A percentile compares a stretch with the other conserved stretches of the same genome.
These are phyloP conservation scores for Pistacia vera DNA, from an alignment of 345 rosid species.

Conservation along the genomic window DNA sequence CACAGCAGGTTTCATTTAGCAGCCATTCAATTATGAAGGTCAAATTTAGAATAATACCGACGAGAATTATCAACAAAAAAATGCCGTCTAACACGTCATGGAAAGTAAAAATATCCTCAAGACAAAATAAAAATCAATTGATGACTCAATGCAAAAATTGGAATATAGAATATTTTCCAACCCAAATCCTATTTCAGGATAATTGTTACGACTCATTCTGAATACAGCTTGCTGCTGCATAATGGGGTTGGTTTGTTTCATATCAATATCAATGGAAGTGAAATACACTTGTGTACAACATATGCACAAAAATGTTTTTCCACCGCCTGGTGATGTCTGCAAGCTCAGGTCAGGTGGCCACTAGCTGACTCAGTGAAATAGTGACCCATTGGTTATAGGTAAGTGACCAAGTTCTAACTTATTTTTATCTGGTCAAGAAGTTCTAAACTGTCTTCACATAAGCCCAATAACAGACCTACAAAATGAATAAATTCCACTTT, in stretches of 20 bases:
- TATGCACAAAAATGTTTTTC: too few species aligned
- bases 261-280: too few species aligned
- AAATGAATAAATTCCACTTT: too few species aligned
- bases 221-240: not conserved
- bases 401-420: too few species aligned
- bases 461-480: not conserved
- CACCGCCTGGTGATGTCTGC: too few species aligned
- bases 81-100: not conserved
- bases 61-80: not conserved
- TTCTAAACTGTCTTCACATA: too few species aligned
- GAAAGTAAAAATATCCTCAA: not conserved
- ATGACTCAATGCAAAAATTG: not conserved
- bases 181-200: not conserved
- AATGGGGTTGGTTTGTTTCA: not conserved
- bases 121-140: not conserved
- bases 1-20: conserved; percentile 16
- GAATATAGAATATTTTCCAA: not conserved
- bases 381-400: too few species aligned
- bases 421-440: too few species aligned
- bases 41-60: not conserved
- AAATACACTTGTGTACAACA: too few species aligned
- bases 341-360: too few species aligned
- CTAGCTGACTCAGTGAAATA: too few species aligned
- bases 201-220: not conserved
- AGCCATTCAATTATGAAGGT: not conserved